These are phyloP conservation scores for Globisporangium recalcitrans DNA, from an alignment of 352 stramenopile species.

Conservation along the genomic window DNA sequence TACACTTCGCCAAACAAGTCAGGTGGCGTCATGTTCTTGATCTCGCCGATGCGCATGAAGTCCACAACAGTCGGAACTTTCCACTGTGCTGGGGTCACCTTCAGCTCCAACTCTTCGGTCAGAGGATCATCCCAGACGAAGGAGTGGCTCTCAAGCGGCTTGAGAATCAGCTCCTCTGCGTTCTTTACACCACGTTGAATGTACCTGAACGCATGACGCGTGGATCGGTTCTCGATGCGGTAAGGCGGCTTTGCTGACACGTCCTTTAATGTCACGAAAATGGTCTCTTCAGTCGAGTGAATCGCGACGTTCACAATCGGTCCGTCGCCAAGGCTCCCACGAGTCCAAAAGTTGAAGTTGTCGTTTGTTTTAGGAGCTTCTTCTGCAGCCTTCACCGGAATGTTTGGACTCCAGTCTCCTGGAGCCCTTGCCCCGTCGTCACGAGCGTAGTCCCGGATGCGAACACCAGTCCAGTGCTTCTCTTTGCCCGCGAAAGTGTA, in stretches of 20 bases:
- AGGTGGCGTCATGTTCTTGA: slow-evolving; percentile 45
- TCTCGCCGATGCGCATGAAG: slow-evolving; percentile 66
- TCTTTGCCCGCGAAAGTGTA: slow-evolving; percentile 70
- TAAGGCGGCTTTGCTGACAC: slow-evolving; percentile 64
- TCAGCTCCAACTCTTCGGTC: slow-evolving; percentile 39
- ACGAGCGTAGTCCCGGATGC: slow-evolving; percentile 51
- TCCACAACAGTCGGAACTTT: slow-evolving; percentile 71
- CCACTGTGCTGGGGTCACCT: slow-evolving; percentile 53
- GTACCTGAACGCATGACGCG: slow-evolving; percentile 66
- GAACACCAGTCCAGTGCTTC: slow-evolving; percentile 62
- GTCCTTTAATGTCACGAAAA: slow-evolving; percentile 69
- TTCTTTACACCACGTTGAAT: slow-evolving; percentile 52
- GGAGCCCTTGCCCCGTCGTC: slow-evolving; percentile 34
- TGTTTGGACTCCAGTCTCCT: slow-evolving; percentile 52
- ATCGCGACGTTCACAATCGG: slow-evolving; percentile 63
- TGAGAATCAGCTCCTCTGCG: slow-evolving; percentile 61
- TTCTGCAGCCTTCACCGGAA: slow-evolving; percentile 36
- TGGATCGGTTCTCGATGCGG: slow-evolving; percentile 85
- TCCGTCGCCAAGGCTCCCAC: slow-evolving; percentile 61
- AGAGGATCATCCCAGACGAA: slow-evolving; percentile 82
- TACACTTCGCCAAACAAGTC: slow-evolving; percentile 80
- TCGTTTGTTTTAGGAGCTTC: slow-evolving; percentile 33
- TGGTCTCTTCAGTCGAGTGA: slow-evolving; percentile 55
- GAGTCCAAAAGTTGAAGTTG: slow-evolving; percentile 60
- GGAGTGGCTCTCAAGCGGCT: slow-evolving; percentile 65